Evolutionary conservation across 768 basidiomycete species (phyloP).

Genomic region (Infundibulicybe gibba): DNA sequence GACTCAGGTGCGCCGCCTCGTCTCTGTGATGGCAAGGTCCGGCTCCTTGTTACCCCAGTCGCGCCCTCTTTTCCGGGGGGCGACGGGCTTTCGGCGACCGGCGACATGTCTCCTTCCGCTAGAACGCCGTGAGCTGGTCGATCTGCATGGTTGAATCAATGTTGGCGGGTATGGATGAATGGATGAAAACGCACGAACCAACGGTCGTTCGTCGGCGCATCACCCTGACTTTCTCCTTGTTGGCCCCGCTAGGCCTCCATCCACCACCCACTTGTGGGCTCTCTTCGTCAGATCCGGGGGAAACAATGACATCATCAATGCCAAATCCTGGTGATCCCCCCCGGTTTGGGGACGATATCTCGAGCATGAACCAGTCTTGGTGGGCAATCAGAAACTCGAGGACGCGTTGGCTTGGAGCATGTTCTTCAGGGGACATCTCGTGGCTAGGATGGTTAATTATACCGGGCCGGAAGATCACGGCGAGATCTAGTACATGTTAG

Average conservation of each 20-base stretch:
- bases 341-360: conserved; percentile 65
- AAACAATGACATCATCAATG: conserved; percentile 40
- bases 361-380: conserved; percentile 93
- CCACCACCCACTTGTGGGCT: conserved; percentile 37
- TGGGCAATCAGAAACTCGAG: conserved; percentile 96
- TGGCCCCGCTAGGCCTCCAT: conserved; percentile 45
- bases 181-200: conserved; percentile 30
- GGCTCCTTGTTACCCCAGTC: conserved; percentile 48
- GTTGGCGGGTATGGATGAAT: neutral
- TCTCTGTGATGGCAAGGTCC: conserved; percentile 56
- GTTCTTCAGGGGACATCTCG: conserved; percentile 82
- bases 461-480: conserved; percentile 96
- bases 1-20: conserved; percentile 13
- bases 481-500: conserved; percentile 61
- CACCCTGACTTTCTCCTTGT: conserved; percentile 36
- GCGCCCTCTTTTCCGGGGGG: conserved; percentile 23
- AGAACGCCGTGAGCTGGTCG: conserved; percentile 18
- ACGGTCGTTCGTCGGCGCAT: conserved; percentile 56
- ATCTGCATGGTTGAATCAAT: neutral
- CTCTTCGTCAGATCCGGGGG: conserved; percentile 47
- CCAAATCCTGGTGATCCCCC: conserved; percentile 22
- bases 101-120: conserved; percentile 37
- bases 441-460: conserved; percentile 87
- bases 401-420: conserved; percentile 84
- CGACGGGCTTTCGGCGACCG: conserved; percentile 42